Percentiles rank a stretch among this genome's conserved stretches.
Conservation (phyloP, 2,329 filamentous ascomycete species). For the Ceratocystis eucalypticola region DNA sequence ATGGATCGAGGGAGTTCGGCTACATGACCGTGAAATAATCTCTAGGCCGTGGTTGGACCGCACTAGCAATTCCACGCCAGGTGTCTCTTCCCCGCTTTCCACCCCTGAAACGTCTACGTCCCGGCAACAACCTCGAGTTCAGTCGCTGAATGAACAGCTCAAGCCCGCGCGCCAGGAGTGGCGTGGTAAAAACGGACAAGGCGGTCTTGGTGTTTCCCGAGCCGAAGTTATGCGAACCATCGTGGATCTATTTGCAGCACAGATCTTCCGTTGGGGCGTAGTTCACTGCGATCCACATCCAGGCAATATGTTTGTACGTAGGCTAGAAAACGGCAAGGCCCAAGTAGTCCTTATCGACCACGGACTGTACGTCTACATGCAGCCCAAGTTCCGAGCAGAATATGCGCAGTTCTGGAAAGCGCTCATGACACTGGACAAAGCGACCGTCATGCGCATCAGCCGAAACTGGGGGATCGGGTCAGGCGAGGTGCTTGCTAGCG, state of each 20-base stretch:
- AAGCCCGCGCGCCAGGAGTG: conserved; percentile 73
- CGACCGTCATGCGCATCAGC: conserved; percentile 59
- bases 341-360: conserved; percentile 96
- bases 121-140: conserved; percentile 35
- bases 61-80: conserved; percentile 61
- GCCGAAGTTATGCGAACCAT: conserved; percentile 93
- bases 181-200: conserved; percentile 57
- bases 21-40: conserved; percentile 84
- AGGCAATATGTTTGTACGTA: conserved; percentile 90
- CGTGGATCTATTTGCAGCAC: conserved; percentile 89
- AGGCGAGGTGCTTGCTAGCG: conserved; percentile 79
- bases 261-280: conserved; percentile 94
- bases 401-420: conserved; percentile 90
- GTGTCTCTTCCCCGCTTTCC: conserved; percentile 52
- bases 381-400: conserved; percentile 66
- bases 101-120: conserved; percentile 35
- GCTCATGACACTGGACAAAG: conserved; percentile 85
- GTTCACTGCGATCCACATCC: conserved; percentile 97
- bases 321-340: conserved; percentile 64
- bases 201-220: conserved; percentile 69
- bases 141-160: conserved; percentile 44
- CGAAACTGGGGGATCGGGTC: conserved; percentile 69
- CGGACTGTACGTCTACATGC: conserved; percentile 88
- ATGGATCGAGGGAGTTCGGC: conserved; percentile 88
- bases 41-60: conserved; percentile 66